A percentile compares a stretch with the other conserved stretches of the same genome.
phyloP scores from a whole-genome alignment of 805 yeast species.

The Candida peoriensis region DNA sequence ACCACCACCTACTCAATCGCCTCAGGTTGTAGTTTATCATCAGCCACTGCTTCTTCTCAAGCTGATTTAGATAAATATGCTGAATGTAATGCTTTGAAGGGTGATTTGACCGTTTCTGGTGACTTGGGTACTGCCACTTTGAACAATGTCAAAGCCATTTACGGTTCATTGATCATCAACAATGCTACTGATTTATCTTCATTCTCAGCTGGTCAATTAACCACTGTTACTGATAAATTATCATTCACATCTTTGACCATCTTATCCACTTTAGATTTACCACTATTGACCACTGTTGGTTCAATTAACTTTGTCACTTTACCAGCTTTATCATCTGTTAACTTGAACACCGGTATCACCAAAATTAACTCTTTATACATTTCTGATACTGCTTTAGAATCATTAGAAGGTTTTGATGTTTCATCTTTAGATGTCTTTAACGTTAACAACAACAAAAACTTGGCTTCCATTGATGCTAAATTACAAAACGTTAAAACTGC shows the following conservation, averaged over 20 bases:
- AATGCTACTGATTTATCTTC: slow-evolving; percentile 60
- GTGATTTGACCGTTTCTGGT: slow-evolving; percentile 71
- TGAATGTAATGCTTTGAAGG: slow-evolving; percentile 74
- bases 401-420: slow-evolving; percentile 62
- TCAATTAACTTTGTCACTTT: slow-evolving; percentile 74
- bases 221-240: slow-evolving; percentile 69
- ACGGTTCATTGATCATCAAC: slow-evolving; percentile 66
- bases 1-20: slow-evolving; percentile 43
- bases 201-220: slow-evolving; percentile 75
- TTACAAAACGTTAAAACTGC: slow-evolving; percentile 69
- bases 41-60: slow-evolving; percentile 73
- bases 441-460: slow-evolving; percentile 86
- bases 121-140: slow-evolving; percentile 58
- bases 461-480: slow-evolving; percentile 66
- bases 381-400: slow-evolving; percentile 67
- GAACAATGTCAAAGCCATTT: slow-evolving; percentile 69
- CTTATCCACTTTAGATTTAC: slow-evolving; percentile 65
- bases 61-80: slow-evolving; percentile 69
- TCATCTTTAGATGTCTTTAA: slow-evolving; percentile 48
- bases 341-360: slow-evolving; percentile 66
- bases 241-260: slow-evolving; percentile 58
- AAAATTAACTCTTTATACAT: slow-evolving; percentile 65
- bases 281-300: slow-evolving; percentile 77
- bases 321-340: slow-evolving; percentile 72
- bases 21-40: slow-evolving; percentile 61